Evolutionary conservation across 257 asterid species (phyloP), one percentile per base, ranked within the genome.

Genomic region (Forsythia viridissima): DNA sequence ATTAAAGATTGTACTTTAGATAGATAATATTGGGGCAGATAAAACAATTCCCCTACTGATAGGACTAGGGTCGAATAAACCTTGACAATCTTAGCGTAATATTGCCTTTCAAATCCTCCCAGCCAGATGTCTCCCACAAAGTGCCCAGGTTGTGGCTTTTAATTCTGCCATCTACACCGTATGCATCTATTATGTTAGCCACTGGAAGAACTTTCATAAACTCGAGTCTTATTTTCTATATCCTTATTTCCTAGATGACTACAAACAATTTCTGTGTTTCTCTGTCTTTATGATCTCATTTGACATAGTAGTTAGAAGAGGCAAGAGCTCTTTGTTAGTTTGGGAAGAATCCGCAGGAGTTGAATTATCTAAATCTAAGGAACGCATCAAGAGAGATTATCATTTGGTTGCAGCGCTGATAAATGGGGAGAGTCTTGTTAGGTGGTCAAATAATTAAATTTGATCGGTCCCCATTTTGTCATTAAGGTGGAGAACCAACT

Each of bases 1-100:
- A 70, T 40, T 15, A 61, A 72, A 80, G 68, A 48, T 42, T 34
- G 74, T 72, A 10, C 55, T 66, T 79, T 44, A 12, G 37, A 59
- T 30, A 70, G 69, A 42, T 10, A 72, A 77, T 63, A 77, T 40
- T 46, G 65, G 10, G 24, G 18, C 1, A 61, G 66, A 72, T 55
- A 30, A 34, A 77, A 70, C 39, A 61, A 42, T 68, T 39, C 61
- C 57, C 65, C 65, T 18, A 55, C 65, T 55, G 21, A 18, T 18
- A 55, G 18, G 65, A 55, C 65, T 18, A 55, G 18, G 65, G 65
- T 55, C 18, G 24, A 55, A 55, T 55, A 18, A 55, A 55, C 65
- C 65, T 55, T 18, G 65, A 55, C 16, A 12, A 11, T 48, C n/a
- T 12, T 12, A 48, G 16, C 16, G 30, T 5, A 18, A 55, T 55